Base-by-base conservation (phyloP, 352 stramenopile genomes). In the Phytophthora syringae region DNA sequence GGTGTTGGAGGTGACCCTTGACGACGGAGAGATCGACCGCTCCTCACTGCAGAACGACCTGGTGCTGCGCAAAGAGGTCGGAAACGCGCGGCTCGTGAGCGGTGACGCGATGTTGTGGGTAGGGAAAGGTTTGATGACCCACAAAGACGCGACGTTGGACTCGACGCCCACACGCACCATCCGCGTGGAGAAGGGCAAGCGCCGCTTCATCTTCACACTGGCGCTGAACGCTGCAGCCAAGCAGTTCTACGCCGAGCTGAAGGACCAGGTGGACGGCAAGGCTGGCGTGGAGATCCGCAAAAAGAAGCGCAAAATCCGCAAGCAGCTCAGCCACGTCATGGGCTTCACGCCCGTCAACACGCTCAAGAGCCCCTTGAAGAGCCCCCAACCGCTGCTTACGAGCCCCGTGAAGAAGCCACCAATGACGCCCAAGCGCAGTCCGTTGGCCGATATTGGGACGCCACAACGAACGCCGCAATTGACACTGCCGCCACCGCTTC, bases 291-390 rank as follows among this genome's bases (percentile, higher is more conserved):
- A 89, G 34, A 62, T 88, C 25, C 79, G 76, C 47, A 79, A 77
- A 44, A 93, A 91, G 67, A 92, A 89, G 70, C 81, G 85, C 44
- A 93, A 94, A 75, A 90, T 94, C 60, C 81, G 84, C 30, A 86
- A 87, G 28, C 71, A 90, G 47, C 54, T 94, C 28, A 84, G 49
- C 37, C 73, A 89, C 47, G 70, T 62, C 48, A 77, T 70, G 62
- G 84, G 84, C 43, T 93, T 93, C 39, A 78, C 86, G 16, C 85
- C 86, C 16, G 70, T 88, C 12, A 92, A 91, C 61, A 86, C 72
- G 24, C 67, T 93, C 16, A 85, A 82, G 61, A 89, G 82, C 25
- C 84, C 84, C 0, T 43, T 75, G 32, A 72, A 70, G 30, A 76
- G 59, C 40, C 51, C 72, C n/a, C 47, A 53, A 16, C 36, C 43